Conservation (phyloP, 768 basidiomycete species). For the Collybiopsis confluens region DNA sequence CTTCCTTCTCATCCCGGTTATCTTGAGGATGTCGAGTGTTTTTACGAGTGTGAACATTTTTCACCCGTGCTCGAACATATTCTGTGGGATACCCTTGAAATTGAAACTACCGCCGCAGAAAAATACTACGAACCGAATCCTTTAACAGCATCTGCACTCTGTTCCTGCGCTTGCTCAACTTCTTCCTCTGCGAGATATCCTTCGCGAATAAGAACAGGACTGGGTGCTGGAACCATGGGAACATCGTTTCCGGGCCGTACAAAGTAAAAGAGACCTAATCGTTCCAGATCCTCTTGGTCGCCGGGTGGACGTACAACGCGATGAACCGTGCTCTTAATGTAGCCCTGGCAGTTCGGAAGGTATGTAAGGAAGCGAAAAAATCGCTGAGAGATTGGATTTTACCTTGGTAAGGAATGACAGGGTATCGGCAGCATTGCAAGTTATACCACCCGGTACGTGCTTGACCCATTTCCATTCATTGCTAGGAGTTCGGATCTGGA, state of each 20-base stretch:
- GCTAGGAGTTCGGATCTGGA: constrained; percentile 31
- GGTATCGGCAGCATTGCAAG: constrained; percentile 33
- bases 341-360: constrained; percentile 22
- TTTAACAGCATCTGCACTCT: constrained; percentile 12
- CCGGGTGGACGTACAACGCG: constrained; percentile 44
- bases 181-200: constrained; percentile 21
- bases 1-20: constrained; percentile 3
- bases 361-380: not conserved
- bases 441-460: constrained; percentile 27
- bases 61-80: constrained; percentile 16
- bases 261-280: constrained; percentile 47
- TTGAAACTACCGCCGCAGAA: too few relatives aligned
- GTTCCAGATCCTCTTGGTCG: constrained; percentile 36
- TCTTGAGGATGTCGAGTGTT: constrained; percentile 8
- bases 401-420: constrained; percentile 36
- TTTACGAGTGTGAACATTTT: constrained; percentile 12
- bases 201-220: constrained; percentile 36
- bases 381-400: not conserved
- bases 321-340: constrained; percentile 44
- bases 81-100: constrained; percentile 8
- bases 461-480: constrained; percentile 32
- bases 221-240: constrained; percentile 31
- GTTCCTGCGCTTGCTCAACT: constrained; percentile 2
- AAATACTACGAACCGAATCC: constrained; percentile 20
- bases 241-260: constrained; percentile 34